Evolutionary conservation across 179 eudicot genomes (phyloP).

Genomic region (Camellia oleifera): DNA sequence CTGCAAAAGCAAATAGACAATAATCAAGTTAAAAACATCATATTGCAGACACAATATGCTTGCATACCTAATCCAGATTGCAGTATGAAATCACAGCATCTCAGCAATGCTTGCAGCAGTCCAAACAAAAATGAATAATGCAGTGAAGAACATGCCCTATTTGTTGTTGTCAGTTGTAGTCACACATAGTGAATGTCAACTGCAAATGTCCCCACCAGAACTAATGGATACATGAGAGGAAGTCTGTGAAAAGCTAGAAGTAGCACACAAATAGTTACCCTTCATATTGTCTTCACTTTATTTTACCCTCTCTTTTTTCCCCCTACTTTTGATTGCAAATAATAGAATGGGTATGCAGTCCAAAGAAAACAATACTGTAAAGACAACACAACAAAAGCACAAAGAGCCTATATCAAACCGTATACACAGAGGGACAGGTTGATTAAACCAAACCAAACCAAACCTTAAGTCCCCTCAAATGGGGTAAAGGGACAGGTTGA

Average conservation of each 20-base stretch:
- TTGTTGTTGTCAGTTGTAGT: neutral
- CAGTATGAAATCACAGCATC: neutral
- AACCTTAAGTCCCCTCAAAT: too few species aligned
- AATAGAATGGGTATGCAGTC: neutral
- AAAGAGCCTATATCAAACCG: neutral
- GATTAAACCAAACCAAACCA: neutral
- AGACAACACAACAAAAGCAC: neutral
- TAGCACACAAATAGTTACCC: neutral
- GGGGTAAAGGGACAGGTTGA: neutral
- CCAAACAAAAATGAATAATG: too few species aligned
- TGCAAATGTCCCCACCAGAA: neutral
- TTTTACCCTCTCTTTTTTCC: too few species aligned
- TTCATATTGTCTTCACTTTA: neutral
- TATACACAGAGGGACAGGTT: neutral
- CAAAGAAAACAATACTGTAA: neutral
- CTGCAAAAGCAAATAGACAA: slow-evolving; percentile 6
- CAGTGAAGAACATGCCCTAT: neutral
- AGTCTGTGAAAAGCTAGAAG: neutral
- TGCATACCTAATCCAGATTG: neutral
- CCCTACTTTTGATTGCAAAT: neutral
- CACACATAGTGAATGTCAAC: neutral
- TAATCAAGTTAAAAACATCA: neutral
- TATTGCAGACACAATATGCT: neutral
- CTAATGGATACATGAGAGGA: neutral
- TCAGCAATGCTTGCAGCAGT: neutral